Evolutionary conservation across 257 asterid genomes (phyloP), one percentile per base, ranked within the genome.

Genomic region (Salvia splendens): DNA sequence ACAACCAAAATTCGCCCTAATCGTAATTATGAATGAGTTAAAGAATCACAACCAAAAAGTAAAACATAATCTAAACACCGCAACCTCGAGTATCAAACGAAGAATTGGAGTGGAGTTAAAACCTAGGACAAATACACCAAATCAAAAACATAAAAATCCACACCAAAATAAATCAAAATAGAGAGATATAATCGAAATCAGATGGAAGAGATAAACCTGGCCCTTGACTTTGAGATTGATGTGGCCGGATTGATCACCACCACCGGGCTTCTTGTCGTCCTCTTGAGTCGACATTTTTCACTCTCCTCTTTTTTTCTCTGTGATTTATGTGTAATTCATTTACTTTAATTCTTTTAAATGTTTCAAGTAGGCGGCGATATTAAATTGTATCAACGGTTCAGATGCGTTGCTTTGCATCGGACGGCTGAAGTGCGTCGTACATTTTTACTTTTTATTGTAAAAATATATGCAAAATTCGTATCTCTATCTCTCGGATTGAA

Each of bases 231-330:
- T 56, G 43, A 56, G 62, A 12, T 56, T 56, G 11, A 56, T 56
- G 43, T 56, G 62, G 2, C 62, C 62, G 11, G 62, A 12, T 3
- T 56, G 43, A 32, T 56, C 62, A 12, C 62, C 62, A 12, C 62
- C 43, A n/a, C 43, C 62, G 6, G 62, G 62, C 62, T 56, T 56
- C 62, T 56, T 56, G 62, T 56, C 62, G 30, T 56, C 62, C 35
- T 56, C 62, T 32, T 32, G 62, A 56, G 62, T 56, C 35, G 62
- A 56, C 62, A 56, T 56, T 5, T 24, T 6, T 30, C 4, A 10
- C 8, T 4, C 61, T 10, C 41, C 30, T 24, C 30, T 24, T 24
- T 24, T 24, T 2, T 2, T 24, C 30, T 24, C 30, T 1, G 30
- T 24, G 30, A 24, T 17, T 17, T 24, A 24, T 24, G 30, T 24